These are phyloP conservation scores for Dactylellina drechsleri DNA, from an alignment of 2,329 filamentous ascomycete species.

Conservation along the genomic window DNA sequence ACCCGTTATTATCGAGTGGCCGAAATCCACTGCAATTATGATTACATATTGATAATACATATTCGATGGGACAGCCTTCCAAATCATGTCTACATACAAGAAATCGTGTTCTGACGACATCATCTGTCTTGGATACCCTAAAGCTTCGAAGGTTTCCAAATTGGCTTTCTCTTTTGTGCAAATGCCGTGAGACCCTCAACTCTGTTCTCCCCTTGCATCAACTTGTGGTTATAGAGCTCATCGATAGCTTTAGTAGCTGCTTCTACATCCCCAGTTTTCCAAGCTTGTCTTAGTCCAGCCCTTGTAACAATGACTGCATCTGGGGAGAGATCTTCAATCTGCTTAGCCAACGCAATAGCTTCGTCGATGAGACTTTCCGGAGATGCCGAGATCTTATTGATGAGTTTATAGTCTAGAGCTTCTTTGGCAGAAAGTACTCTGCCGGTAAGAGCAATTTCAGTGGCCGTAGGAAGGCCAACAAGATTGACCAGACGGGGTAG, in stretches of 20 bases:
- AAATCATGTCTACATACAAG: not conserved
- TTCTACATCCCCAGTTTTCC: conserved; percentile 75
- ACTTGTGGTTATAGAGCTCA: conserved; percentile 69
- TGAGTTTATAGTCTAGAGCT: conserved; percentile 73
- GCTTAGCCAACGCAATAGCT: conserved; percentile 71
- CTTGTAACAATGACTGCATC: conserved; percentile 79
- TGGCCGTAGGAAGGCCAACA: conserved; percentile 75
- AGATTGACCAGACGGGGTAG: conserved; percentile 73
- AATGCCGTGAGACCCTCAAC: conserved; percentile 79
- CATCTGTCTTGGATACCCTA: conserved; percentile 58
- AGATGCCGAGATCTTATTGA: conserved; percentile 72
- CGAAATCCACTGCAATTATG: too few species aligned
- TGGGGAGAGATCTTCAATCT: conserved; percentile 75
- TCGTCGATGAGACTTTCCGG: conserved; percentile 66
- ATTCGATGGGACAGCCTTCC: too few species aligned
- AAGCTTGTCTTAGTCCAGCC: conserved; percentile 76
- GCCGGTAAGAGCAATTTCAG: conserved; percentile 76
- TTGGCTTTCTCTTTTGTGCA: conserved; percentile 76
- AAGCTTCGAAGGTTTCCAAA: conserved; percentile 73
- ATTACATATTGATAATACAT: too few species aligned
- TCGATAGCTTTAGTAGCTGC: conserved; percentile 70
- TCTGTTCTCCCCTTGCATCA: conserved; percentile 77
- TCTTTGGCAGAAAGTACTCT: conserved; percentile 70
- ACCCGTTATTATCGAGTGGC: too few species aligned
- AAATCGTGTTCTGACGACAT: too few species aligned